Evolutionary conservation across 805 yeast species (phyloP), one percentile per base, ranked within the genome.

Genomic region (Ogataea wickerhamii): DNA sequence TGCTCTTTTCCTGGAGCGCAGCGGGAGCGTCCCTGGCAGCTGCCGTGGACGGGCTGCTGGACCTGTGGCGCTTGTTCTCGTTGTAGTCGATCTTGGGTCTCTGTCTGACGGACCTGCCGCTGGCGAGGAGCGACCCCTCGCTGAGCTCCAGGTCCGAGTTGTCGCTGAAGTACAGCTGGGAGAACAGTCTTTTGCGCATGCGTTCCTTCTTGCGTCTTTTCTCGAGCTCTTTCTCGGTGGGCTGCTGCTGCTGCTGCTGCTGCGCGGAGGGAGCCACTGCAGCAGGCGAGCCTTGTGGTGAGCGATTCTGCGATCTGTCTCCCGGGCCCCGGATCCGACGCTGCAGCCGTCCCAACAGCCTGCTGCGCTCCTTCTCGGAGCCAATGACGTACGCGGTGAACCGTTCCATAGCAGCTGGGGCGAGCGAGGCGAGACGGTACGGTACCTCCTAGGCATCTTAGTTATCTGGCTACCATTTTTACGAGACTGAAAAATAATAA

Each of bases 131-230:
- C 4, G 40, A 34, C 4, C 44, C 48, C 20, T 51, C 54, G 25
- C 45, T 45, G 12, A 44, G 38, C 12, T 48, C 53, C 24, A 42
- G 36, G 35, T 51, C 53, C 6, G 53, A 51, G 29, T 48, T 48
- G 36, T 54, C 59, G 19, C 53, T 45, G 38, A 52, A 49, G 32
- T 51, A 51, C 16, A 54, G 34, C 14, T 52, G 49, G n/a, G 43
- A 38, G 25, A 47, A 31, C 22, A 54, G 29, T 12, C 53, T 25
- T 32, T 49, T 43, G 29, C 41, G 40, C 13, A 40, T 34, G 3
- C 52, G 32, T 29, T 44, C 41, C 14, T 21, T 37, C 33, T 37
- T 44, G 18, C 12, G 22, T 11, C n/a, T n/a, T 16, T 20, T 36
- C n/a, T 27, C 37, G 12, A 19, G 19, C n/a, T 41, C 45, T 13